Base-by-base conservation (phyloP, 139 green algal genomes). In the Micromonas commoda region DNA sequence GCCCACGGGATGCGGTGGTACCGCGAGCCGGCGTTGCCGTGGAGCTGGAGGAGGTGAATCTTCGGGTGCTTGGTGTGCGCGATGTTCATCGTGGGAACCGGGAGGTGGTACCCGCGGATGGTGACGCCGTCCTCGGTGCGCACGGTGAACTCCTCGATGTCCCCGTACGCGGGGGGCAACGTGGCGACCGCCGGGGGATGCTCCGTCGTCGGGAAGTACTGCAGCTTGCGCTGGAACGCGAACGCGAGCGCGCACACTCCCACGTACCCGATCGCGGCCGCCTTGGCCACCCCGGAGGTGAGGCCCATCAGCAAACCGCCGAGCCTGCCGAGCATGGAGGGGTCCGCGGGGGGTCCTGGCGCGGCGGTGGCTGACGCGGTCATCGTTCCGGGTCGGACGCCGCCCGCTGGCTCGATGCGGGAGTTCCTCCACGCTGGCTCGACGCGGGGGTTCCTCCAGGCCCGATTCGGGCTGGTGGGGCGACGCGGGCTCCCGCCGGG, bases 131-230 rank as follows among this genome's bases (percentile, higher is more conserved):
- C 67, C 13, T 9, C 9, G 13, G 67, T 54, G 19, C 24, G 24
- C 6, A 75, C 20, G 13, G 29, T 26, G 23, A 75, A 19, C 23
- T 75, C 67, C 20, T 75, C 34, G 24, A 75, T 54, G 23, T 75
- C 67, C 6, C 28, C 5, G 33, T 20, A 75, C 33, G 34, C 19
- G 9, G 6, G 9, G 9, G 28, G 28, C 13, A 70, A 9, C 28
- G 63, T 35, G 29, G 9, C 9, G 6, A 35, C 28, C 28, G 28
- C 28, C 6, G 63, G 28, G 6, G 63, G 16, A 33, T 33, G 6
- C 9, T 70, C 63, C 28, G 9, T 70, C 28, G 29, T 39, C 63
- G 63, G 63, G 63, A 70, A 70, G 29, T 70, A 70, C 63, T 75
- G 67, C 13, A 53, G 24, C 23, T 60, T 75, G 32, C 67, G 67